Base-by-base conservation (phyloP, 345 rosid species). In the Eucalyptus caleyi region DNA sequence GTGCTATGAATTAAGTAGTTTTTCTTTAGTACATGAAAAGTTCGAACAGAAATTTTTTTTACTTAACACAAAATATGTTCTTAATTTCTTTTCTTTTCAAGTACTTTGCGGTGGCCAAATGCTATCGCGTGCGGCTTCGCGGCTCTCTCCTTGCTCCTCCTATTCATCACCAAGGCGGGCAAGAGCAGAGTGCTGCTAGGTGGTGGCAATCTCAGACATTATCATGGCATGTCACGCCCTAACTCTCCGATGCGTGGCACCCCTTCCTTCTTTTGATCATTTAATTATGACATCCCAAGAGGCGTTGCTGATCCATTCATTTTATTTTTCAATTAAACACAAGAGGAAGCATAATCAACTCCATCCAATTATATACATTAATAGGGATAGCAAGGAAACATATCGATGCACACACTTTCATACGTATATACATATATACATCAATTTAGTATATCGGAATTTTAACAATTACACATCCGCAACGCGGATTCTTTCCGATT, bases 101-200 rank as follows among this genome's bases (percentile, higher is more conserved):
- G 91, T 96, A 86, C 90, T 92, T 89, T 86, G 92, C 93, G 88
- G 93, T 92, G 60, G 87, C 93, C 49, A 96, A 60, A 95, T 86
- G 95, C 94, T 1, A 89, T 94, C 67, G 97, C 96, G 56, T 92
- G 96, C 85, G 59, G 94, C 23, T 94, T 96, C 53, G 93, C 95
- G 1, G 93, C 93, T 6, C 21, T 94, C 50, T 95, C 97, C 62
- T 72, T 94, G 50, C 54, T 95, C 40, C 32, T 94, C 12, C 27
- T 91, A 42, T 49, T 90, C 26, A 77, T 86, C 26, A 89, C 42
- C 87, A 89, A 87, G n/a, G 89, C 60, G 2, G 89, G 93, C 37
- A 80, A 72, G 86, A 54, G 77, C 49, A 21, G 50, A 3, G 87
- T 37, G 16, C 44, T 56, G 34, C 82, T n/a, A 56, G 26, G 50